Evolutionary conservation across 1,284 basidiomycete genomes (phyloP).

Genomic region (Microbotryomycetes sp.): DNA sequence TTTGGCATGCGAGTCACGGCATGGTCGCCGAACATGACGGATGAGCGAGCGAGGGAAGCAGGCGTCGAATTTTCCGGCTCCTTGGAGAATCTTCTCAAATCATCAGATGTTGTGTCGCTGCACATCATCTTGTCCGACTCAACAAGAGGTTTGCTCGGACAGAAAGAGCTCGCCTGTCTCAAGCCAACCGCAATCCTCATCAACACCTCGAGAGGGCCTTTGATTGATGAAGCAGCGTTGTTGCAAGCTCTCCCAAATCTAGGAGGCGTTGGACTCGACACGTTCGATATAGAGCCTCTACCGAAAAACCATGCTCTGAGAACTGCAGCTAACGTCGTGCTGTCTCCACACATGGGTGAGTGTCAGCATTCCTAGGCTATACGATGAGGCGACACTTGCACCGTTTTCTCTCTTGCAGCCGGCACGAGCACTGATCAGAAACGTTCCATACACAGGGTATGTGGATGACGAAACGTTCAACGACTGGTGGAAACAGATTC

Average conservation of each 20-base stretch:
- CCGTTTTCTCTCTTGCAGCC: neutral
- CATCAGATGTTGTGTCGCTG: slow-evolving; percentile 56
- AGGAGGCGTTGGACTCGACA: slow-evolving; percentile 43
- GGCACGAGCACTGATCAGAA: no score
- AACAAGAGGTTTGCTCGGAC: slow-evolving; percentile 50
- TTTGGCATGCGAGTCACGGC: slow-evolving; percentile 57
- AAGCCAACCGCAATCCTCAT: slow-evolving; percentile 55
- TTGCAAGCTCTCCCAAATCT: slow-evolving; percentile 42
- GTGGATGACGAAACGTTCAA: slow-evolving; percentile 18
- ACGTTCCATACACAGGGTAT: slow-evolving; percentile 14
- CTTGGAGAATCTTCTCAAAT: slow-evolving; percentile 52
- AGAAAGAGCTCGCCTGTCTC: slow-evolving; percentile 50
- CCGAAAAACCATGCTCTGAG: slow-evolving; percentile 54
- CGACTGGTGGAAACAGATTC: slow-evolving; percentile 39
- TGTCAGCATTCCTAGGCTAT: slow-evolving; percentile 48
- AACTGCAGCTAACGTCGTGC: slow-evolving; percentile 50
- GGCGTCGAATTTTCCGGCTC: slow-evolving; percentile 50
- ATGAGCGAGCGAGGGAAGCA: slow-evolving; percentile 51
- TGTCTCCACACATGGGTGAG: slow-evolving; percentile 56
- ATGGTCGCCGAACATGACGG: slow-evolving; percentile 61
- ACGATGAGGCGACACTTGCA: neutral
- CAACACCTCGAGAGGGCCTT: slow-evolving; percentile 58
- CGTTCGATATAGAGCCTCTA: slow-evolving; percentile 59
- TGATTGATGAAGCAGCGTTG: slow-evolving; percentile 55
- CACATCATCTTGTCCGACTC: slow-evolving; percentile 55